Evolutionary conservation across 768 basidiomycete genomes (phyloP).

Genomic region (Boletus reticuloceps): DNA sequence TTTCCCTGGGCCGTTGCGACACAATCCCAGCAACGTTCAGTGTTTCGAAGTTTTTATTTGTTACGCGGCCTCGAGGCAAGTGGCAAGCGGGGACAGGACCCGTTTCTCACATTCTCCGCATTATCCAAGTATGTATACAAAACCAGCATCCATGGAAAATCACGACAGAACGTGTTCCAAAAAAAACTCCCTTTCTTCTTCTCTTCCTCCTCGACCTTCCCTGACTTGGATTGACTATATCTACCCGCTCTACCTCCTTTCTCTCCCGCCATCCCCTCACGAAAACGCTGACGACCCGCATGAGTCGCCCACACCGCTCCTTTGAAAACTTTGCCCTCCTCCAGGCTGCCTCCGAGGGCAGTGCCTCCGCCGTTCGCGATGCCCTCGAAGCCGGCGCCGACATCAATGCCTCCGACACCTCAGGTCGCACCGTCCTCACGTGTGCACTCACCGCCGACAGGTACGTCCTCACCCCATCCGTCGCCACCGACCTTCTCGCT

Average conservation of each 20-base stretch:
- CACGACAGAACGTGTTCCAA: constrained; percentile 6
- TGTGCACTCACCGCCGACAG: constrained; percentile 71
- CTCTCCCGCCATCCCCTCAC: constrained; percentile 17
- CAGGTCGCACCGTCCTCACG: constrained; percentile 62
- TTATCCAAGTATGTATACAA: constrained; percentile 30
- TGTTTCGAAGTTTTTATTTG: constrained; percentile 3
- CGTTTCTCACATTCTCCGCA: constrained; percentile 18
- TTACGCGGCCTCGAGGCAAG: constrained; percentile 30
- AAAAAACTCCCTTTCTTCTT: not conserved
- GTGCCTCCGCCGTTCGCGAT: constrained; percentile 49
- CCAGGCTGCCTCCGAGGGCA: constrained; percentile 54
- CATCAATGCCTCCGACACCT: constrained; percentile 60
- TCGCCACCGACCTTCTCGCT: constrained; percentile 3
- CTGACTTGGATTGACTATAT: constrained; percentile 10
- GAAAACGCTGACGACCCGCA: constrained; percentile 32
- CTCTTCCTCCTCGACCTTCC: constrained; percentile 1
- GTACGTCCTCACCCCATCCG: constrained; percentile 37
- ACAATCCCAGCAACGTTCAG: no score
- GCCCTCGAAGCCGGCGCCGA: constrained; percentile 62
- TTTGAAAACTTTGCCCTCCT: constrained; percentile 47
- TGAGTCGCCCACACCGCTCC: constrained; percentile 38
- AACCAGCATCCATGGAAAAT: constrained; percentile 19
- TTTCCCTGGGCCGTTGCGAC: not conserved
- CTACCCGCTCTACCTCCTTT: constrained; percentile 13
- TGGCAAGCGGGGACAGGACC: constrained; percentile 1